Base-by-base conservation (phyloP, 345 rosid genomes). In the Pseudoturritis turrita region DNA sequence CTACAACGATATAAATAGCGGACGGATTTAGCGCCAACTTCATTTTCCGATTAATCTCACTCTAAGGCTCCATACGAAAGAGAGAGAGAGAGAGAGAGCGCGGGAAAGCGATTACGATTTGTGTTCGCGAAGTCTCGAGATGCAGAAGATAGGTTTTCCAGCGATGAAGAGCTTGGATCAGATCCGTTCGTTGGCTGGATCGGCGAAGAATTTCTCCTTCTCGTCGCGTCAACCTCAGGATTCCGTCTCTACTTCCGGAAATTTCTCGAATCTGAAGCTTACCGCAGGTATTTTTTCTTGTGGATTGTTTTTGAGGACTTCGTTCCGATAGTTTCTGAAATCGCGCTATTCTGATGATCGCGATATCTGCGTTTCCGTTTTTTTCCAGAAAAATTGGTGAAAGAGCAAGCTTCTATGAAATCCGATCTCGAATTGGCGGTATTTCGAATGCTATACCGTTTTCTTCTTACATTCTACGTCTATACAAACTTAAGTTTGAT, bases 341-440 rank as follows among this genome's bases (percentile, higher is more conserved):
- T 68, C 33, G 44, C 31, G 14, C 26, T 9, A 2, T 65, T 47
- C 6, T 71, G 61, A 69, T 77, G 76, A 74, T 71, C 18, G 18
- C 50, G 60, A n/a, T 43, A 39, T 75, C 73, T 80, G 21, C 8
- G 9, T 28, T 28, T 56, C 61, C 78, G 71, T 68, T 63, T 68
- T 63, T 70, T 8, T 71, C 44, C 79, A 95, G 99, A 89, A 77
- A 91, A 89, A 71, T 53, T 91, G 85, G 87, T 91, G 75, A 89
- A 91, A 69, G 98, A 91, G 69, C 99, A 95, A 72, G 96, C 94
- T 29, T 78, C 99, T 2, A 87, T 86, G 78, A 89, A 85, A 76
- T 81, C 87, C 3, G 93, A 89, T 68, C 90, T 95, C 40, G 99
- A 91, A 65, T 60, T 89, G 87, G 96, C 96, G 90, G 96, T 95